phyloP scores from a whole-genome alignment of 2,329 filamentous ascomycete species.

The Botrytis sinoallii region DNA sequence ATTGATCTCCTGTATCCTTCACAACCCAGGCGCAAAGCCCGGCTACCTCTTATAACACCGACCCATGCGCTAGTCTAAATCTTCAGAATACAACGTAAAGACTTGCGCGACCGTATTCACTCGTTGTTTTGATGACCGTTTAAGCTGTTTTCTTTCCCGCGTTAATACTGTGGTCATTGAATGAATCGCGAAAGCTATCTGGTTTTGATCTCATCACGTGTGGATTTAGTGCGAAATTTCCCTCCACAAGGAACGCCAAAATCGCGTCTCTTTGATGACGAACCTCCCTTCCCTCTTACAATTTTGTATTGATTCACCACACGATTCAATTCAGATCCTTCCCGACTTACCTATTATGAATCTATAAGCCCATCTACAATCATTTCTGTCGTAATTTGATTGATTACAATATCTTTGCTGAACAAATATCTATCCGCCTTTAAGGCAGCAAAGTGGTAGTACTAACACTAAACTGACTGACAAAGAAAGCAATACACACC shows the following conservation, averaged over 20 bases:
- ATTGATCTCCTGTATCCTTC: constrained; percentile 27
- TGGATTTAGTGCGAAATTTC: constrained; percentile 2
- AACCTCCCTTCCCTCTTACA: not conserved
- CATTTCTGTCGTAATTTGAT: not conserved
- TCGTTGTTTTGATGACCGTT: constrained; percentile 20
- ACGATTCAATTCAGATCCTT: not conserved
- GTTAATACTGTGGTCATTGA: constrained; percentile 16
- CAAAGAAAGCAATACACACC: constrained; percentile 1
- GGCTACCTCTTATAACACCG: constrained; percentile 28
- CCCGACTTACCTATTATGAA: not conserved
- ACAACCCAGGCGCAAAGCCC: constrained; percentile 37
- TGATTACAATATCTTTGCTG: constrained; percentile 8
- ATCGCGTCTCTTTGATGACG: constrained; percentile 18
- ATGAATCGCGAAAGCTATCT: constrained; percentile 20
- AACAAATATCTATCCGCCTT: constrained; percentile 5
- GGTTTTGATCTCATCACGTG: constrained; percentile 14
- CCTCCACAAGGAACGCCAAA: constrained; percentile 12
- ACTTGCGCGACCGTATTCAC: constrained; percentile 15
- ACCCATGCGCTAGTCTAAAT: constrained; percentile 30
- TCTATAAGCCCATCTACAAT: not conserved
- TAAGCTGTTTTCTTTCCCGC: constrained; percentile 1
- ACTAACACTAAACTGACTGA: not conserved
- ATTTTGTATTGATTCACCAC: not conserved
- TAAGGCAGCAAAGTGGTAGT: constrained; percentile 1
- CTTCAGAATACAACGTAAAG: not conserved